Conservation (phyloP, 345 rosid species). For the Populus alba region DNA sequence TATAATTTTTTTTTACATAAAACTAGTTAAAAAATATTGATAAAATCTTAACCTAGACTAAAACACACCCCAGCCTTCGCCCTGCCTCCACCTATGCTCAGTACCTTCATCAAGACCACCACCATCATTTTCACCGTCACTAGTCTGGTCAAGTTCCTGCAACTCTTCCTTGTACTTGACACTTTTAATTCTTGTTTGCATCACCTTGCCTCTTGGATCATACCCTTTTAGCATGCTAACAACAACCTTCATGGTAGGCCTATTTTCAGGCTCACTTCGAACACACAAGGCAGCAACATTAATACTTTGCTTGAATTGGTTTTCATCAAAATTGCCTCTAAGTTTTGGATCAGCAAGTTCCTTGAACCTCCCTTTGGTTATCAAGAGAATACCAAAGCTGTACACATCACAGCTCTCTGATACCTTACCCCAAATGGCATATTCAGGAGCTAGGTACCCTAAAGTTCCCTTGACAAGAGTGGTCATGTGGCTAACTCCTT, state of each 20-base stretch:
- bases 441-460: constrained; percentile 86
- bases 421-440: constrained; percentile 79
- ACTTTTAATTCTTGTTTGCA: constrained; percentile 41
- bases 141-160: constrained; percentile 45
- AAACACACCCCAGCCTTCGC: too few relatives aligned
- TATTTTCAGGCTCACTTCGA: constrained; percentile 57
- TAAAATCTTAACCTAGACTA: too few relatives aligned
- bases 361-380: constrained; percentile 44
- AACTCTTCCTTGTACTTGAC: constrained; percentile 47
- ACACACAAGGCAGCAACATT: constrained; percentile 66
- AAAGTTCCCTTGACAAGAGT: constrained; percentile 68
- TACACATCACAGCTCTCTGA: constrained; percentile 83
- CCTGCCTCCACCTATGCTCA: too few relatives aligned
- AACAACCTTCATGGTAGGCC: constrained; percentile 80
- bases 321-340: constrained; percentile 60
- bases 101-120: too few relatives aligned
- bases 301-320: constrained; percentile 52
- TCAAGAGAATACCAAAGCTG: constrained; percentile 79
- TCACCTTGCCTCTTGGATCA: constrained; percentile 39
- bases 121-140: constrained; percentile 25
- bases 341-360: constrained; percentile 74
- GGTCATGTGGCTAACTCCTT: constrained; percentile 72
- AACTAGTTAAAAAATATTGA: too few relatives aligned
- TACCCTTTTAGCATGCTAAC: constrained; percentile 59
- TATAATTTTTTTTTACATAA: too few relatives aligned